Conservation (phyloP, 345 rosid genomes). For the Eucalyptus urophylla region DNA sequence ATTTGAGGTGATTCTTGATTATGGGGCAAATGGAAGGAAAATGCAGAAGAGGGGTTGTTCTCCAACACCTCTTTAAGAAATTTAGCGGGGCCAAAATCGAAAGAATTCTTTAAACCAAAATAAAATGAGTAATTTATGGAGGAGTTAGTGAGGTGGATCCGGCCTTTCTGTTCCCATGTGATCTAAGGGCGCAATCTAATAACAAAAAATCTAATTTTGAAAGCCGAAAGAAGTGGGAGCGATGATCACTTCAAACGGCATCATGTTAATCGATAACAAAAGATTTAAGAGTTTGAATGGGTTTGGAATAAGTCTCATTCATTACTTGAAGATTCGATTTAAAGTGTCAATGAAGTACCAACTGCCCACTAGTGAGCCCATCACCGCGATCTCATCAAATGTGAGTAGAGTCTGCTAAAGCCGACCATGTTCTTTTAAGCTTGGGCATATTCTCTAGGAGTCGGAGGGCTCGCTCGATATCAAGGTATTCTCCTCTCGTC, state of each 20-base stretch:
- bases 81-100: background rate
- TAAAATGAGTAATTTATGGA: background rate
- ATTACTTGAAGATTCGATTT: background rate
- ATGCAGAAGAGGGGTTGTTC: background rate
- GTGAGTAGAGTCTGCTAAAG: background rate
- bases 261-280: background rate
- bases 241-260: background rate
- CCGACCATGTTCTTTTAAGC: background rate
- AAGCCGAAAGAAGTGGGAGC: background rate
- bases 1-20: background rate
- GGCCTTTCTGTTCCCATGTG: background rate
- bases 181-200: background rate
- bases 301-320: background rate
- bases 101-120: background rate
- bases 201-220: background rate
- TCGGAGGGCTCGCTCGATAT: fast-evolving
- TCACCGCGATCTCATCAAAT: fast-evolving
- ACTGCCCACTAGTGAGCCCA: fast-evolving
- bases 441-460: background rate
- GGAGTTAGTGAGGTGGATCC: background rate
- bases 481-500: fast-evolving
- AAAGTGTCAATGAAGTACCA: background rate
- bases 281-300: background rate
- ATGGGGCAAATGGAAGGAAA: background rate
- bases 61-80: background rate